Conservation (phyloP, 257 asterid genomes). For the Craterostigma plantagineum region DNA sequence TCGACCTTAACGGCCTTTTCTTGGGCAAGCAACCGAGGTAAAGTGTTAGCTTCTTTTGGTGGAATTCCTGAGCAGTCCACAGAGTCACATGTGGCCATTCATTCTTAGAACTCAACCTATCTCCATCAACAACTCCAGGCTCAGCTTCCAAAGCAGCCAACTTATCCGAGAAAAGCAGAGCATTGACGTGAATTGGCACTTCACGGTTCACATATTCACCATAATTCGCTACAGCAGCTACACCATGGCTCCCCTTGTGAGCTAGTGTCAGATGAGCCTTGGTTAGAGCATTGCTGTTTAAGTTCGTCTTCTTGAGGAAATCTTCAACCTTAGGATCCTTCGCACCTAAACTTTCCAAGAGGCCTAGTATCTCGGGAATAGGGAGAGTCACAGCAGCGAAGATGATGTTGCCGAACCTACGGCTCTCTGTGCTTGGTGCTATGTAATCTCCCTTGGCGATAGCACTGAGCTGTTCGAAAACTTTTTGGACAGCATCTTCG, state of each 20-base stretch:
- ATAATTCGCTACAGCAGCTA: conserved; percentile 55
- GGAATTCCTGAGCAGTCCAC: conserved; percentile 61
- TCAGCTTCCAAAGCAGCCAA: conserved; percentile 68
- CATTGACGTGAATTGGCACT: conserved; percentile 38
- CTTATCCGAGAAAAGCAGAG: conserved; percentile 47
- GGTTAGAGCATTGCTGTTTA: conserved; percentile 23
- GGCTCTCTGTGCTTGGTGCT: conserved; percentile 45
- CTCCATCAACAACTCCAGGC: conserved; percentile 58
- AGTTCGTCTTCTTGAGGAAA: conserved; percentile 31
- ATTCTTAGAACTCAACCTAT: conserved; percentile 48
- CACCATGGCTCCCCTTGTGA: conserved; percentile 82
- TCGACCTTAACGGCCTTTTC: conserved; percentile 69
- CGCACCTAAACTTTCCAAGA: conserved; percentile 42
- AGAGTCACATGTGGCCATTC: conserved; percentile 84
- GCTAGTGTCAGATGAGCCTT: conserved; percentile 83
- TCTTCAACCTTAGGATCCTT: conserved; percentile 35
- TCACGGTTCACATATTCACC: conserved; percentile 38
- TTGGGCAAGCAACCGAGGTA: conserved; percentile 38
- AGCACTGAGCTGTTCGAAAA: conserved; percentile 46
- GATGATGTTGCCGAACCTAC: conserved; percentile 47
- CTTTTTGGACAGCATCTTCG: conserved; percentile 38
- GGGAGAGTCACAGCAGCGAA: conserved; percentile 77
- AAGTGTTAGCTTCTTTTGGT: conserved; percentile 61
- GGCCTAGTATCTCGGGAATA: conserved; percentile 35
- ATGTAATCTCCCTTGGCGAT: conserved; percentile 65